Evolutionary conservation across 2,329 filamentous ascomycete species (phyloP).

Genomic region (Gaeumannomyces sp.): DNA sequence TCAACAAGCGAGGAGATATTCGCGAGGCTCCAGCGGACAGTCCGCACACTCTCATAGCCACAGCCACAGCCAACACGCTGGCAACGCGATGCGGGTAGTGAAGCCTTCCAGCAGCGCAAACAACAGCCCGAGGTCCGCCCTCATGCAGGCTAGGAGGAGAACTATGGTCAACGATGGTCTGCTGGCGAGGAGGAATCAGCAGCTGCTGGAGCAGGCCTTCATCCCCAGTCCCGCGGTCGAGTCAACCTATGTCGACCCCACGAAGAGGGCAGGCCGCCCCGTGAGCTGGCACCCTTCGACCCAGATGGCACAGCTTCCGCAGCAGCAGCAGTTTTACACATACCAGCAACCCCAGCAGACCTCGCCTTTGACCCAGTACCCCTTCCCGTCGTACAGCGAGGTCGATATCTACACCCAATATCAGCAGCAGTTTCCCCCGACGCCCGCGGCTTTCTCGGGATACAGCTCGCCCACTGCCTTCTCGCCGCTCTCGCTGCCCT

Average conservation of each 20-base stretch:
- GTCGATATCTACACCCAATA: constrained; percentile 24
- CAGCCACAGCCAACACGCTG: constrained; percentile 16
- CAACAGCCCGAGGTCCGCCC: constrained; percentile 58
- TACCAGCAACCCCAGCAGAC: constrained; percentile 26
- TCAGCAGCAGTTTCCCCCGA: constrained; percentile 40
- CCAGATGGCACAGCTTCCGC: constrained; percentile 28
- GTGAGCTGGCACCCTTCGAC: constrained; percentile 72
- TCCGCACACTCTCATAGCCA: constrained; percentile 22
- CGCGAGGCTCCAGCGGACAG: constrained; percentile 44
- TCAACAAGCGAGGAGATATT: constrained; percentile 39
- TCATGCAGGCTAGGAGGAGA: constrained; percentile 44
- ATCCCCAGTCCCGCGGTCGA: constrained; percentile 28
- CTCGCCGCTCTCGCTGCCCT: constrained; percentile 47
- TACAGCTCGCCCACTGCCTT: constrained; percentile 52
- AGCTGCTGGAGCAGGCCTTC: constrained; percentile 38
- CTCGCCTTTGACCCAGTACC: constrained; percentile 31
- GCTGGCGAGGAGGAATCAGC: constrained; percentile 39
- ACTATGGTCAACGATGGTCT: constrained; percentile 48
- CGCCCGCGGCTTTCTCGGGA: constrained; percentile 49
- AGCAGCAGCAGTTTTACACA: constrained; percentile 28
- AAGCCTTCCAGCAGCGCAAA: constrained; percentile 53
- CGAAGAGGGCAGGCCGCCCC: constrained; percentile 46
- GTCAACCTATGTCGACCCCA: constrained; percentile 26
- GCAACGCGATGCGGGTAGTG: constrained; percentile 49
- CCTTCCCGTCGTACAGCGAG: constrained; percentile 34